Conservation (phyloP, 768 basidiomycete genomes). For the Boletus coccyginus region DNA sequence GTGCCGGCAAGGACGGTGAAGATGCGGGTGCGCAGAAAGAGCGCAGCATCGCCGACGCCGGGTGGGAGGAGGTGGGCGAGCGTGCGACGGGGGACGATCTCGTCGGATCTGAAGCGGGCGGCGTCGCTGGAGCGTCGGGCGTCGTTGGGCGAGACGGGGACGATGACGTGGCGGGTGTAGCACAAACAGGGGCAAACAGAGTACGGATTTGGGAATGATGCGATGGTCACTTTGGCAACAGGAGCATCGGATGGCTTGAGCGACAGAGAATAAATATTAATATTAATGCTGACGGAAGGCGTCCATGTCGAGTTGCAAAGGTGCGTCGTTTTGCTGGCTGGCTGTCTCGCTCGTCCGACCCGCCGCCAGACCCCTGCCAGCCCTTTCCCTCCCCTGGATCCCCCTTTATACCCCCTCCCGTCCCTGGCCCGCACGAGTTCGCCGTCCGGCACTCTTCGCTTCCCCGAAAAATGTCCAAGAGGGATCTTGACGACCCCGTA, state of each 20-base stretch:
- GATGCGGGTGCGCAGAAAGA: constrained; percentile 14
- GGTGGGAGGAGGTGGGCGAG: neutral
- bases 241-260: constrained; percentile 1
- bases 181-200: constrained; percentile 19
- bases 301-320: constrained; percentile 1
- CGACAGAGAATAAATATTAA: no score
- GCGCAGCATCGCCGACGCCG: constrained; percentile 24
- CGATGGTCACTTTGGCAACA: constrained; percentile 16
- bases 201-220: neutral
- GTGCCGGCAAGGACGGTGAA: constrained; percentile 4
- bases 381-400: constrained; percentile 66
- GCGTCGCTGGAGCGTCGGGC: constrained; percentile 26
- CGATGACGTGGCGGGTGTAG: constrained; percentile 28
- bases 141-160: constrained; percentile 12
- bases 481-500: constrained; percentile 16
- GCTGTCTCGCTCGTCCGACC: neutral
- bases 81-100: constrained; percentile 23
- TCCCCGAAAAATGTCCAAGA: constrained; percentile 30
- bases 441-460: constrained; percentile 37
- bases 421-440: constrained; percentile 66
- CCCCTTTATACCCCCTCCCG: constrained; percentile 66
- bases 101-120: constrained; percentile 30
- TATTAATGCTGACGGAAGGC: no score
- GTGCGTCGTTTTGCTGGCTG: neutral
- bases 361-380: constrained; percentile 36